Conservation (phyloP, 495 filamentous ascomycete genomes). For the Penicillium desertorum region DNA sequence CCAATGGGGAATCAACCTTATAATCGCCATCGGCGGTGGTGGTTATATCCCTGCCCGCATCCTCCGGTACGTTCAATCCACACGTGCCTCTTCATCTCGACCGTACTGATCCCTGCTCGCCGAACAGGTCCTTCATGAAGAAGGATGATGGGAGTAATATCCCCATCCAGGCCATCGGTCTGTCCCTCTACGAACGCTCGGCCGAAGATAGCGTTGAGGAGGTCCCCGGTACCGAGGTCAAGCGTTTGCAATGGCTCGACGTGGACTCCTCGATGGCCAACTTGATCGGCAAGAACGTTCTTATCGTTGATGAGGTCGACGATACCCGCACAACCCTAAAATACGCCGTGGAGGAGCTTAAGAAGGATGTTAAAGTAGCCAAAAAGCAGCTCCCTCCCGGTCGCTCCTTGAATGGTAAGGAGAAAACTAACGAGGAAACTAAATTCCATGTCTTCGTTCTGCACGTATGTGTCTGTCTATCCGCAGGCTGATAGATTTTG, state of each 20-base stretch:
- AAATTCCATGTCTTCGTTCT: slow-evolving; percentile 92
- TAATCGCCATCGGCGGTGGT: slow-evolving; percentile 98
- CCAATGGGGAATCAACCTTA: slow-evolving; percentile 85
- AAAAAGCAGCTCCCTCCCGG: slow-evolving; percentile 65
- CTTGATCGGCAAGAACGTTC: slow-evolving; percentile 92
- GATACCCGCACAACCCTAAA: slow-evolving; percentile 96
- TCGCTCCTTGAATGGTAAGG: slow-evolving; percentile 69
- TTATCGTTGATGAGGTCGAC: slow-evolving; percentile 99
- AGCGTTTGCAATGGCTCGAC: slow-evolving; percentile 97
- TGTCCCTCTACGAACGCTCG: slow-evolving; percentile 92
- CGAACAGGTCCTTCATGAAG: slow-evolving; percentile 83
- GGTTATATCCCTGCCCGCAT: slow-evolving; percentile 97
- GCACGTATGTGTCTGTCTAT: slow-evolving; percentile 60
- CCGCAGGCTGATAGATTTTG: neutral
- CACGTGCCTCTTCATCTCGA: neutral
- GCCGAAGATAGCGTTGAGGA: slow-evolving; percentile 53
- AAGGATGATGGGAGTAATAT: slow-evolving; percentile 85
- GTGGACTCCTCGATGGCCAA: slow-evolving; percentile 85
- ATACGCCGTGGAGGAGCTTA: slow-evolving; percentile 91
- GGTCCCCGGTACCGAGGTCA: slow-evolving; percentile 85
- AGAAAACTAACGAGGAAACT: slow-evolving; percentile 70
- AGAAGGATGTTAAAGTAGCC: slow-evolving; percentile 91
- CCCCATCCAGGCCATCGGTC: slow-evolving; percentile 97
- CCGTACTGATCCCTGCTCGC: neutral
- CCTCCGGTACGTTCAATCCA: slow-evolving; percentile 58